Conservation (phyloP, 2,329 filamentous ascomycete genomes). For the Calonectria pteridis region DNA sequence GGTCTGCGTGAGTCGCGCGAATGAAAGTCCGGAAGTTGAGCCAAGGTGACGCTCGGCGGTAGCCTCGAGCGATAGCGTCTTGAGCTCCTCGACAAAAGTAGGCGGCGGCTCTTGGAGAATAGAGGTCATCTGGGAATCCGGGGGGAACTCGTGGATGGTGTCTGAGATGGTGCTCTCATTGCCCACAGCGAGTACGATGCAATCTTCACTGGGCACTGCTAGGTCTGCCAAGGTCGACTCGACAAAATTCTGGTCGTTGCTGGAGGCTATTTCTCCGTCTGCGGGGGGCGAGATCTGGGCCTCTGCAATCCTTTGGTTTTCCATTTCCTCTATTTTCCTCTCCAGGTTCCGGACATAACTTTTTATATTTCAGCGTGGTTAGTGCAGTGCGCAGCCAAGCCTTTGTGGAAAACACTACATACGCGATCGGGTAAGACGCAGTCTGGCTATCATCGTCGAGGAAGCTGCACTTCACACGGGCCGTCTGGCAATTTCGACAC, state of each 20-base stretch:
- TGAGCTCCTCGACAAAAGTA: conserved; percentile 51
- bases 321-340: conserved; percentile 35
- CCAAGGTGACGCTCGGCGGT: conserved; percentile 59
- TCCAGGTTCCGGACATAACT: conserved; percentile 52
- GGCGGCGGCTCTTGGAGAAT: conserved; percentile 22
- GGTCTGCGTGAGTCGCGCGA: conserved; percentile 57
- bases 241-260: background rate
- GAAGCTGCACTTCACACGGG: conserved; percentile 55
- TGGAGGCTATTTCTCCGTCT: background rate
- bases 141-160: background rate
- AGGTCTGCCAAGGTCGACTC: background rate
- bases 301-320: conserved; percentile 20
- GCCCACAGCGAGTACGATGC: background rate
- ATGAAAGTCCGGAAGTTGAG: conserved; percentile 58
- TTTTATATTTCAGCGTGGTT: background rate
- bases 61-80: conserved; percentile 56
- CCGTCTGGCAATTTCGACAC: conserved; percentile 54
- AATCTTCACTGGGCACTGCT: background rate
- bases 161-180: background rate
- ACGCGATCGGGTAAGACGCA: conserved; percentile 56
- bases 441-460: conserved; percentile 53
- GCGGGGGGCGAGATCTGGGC: background rate
- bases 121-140: background rate
- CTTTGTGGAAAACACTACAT: conserved; percentile 29
- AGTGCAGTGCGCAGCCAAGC: background rate